These are phyloP conservation scores for Globisporangium radiosum DNA, from an alignment of 352 stramenopile genomes.

Conservation along the genomic window DNA sequence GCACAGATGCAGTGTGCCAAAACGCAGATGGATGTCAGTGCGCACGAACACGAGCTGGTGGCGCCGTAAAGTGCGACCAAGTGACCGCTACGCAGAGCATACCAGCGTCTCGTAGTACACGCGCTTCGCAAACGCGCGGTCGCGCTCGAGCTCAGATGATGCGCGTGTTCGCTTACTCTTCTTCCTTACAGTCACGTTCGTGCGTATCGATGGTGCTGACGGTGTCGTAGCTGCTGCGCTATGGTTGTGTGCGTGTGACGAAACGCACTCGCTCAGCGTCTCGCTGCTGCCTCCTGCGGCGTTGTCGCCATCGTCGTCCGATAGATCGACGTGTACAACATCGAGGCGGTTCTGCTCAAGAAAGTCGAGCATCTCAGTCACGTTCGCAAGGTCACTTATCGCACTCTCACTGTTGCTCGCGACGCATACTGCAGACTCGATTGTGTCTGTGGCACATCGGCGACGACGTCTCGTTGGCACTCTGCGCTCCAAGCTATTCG, in stretches of 20 bases:
- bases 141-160: background rate
- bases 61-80: background rate
- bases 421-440: too few relatives aligned
- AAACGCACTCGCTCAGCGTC: background rate
- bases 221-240: background rate
- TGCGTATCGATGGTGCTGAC: background rate
- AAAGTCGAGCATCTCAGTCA: conserved; percentile 11
- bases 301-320: conserved; percentile 1
- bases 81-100: background rate
- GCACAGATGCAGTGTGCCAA: background rate
- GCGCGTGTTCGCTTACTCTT: conserved; percentile 6
- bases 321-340: conserved; percentile 2
- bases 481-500: too few relatives aligned
- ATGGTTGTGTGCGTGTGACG: background rate
- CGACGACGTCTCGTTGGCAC: too few relatives aligned
- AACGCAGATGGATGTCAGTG: background rate
- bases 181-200: background rate
- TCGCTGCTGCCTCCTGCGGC: background rate
- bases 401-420: background rate
- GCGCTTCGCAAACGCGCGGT: conserved; percentile 7
- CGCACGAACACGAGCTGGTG: too few relatives aligned
- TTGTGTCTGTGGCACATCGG: too few relatives aligned
- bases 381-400: conserved; percentile 3
- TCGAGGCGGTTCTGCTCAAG: conserved; percentile 6
- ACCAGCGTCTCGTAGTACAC: conserved; percentile 12